These are phyloP conservation scores for Sclerotinia subarctica DNA, from an alignment of 2,329 filamentous ascomycete genomes.

Conservation along the genomic window DNA sequence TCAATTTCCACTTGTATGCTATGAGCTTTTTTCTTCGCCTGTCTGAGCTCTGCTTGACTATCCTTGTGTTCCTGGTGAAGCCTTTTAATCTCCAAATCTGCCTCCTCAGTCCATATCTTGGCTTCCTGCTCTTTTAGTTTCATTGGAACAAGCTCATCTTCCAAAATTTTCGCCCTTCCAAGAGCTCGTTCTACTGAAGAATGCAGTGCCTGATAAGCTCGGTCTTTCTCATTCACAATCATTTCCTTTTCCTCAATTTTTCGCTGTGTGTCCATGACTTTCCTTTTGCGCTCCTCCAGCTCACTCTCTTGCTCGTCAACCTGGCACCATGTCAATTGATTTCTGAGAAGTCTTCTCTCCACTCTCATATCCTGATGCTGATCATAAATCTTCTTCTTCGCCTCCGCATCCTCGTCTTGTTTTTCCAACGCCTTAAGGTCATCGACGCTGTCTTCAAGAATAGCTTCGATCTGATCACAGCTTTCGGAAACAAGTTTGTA, in stretches of 20 bases:
- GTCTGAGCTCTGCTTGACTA: constrained; percentile 57
- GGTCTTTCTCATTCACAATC: constrained; percentile 50
- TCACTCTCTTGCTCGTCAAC: constrained; percentile 70
- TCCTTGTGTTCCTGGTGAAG: constrained; percentile 63
- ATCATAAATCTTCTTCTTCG: constrained; percentile 62
- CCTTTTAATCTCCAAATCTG: constrained; percentile 51
- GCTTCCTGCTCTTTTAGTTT: constrained; percentile 47
- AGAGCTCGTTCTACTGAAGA: constrained; percentile 40
- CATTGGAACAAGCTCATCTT: constrained; percentile 42
- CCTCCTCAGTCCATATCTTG: constrained; percentile 52
- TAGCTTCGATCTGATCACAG: constrained; percentile 67
- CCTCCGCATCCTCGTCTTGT: constrained; percentile 58
- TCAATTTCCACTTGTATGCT: constrained; percentile 48
- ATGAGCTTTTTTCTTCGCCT: constrained; percentile 48
- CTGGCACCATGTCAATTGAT: constrained; percentile 82
- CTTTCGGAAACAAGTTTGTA: constrained; percentile 81
- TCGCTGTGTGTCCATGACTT: constrained; percentile 38
- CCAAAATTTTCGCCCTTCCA: constrained; percentile 26
- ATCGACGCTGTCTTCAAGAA: constrained; percentile 58
- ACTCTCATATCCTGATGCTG: constrained; percentile 63
- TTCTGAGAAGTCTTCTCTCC: constrained; percentile 55
- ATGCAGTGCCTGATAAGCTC: constrained; percentile 37
- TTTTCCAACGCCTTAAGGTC: constrained; percentile 60
- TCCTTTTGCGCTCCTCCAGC: constrained; percentile 44
- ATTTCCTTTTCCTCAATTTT: constrained; percentile 42